Base-by-base conservation (phyloP, 495 filamentous ascomycete genomes). In the Penicillium crystallinum region DNA sequence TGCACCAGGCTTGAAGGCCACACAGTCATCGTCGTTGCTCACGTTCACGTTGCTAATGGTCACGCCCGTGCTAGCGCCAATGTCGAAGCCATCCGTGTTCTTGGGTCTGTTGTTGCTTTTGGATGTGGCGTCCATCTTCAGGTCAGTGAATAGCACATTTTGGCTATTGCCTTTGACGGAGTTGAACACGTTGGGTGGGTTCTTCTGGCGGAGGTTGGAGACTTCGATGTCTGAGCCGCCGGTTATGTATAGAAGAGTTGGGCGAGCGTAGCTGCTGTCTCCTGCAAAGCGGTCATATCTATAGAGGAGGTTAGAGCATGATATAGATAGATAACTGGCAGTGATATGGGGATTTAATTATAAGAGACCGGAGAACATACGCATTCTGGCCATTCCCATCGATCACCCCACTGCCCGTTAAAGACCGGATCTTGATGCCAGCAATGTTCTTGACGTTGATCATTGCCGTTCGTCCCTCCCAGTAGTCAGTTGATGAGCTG, bases 331-430 rank as follows among this genome's bases (percentile, higher is more conserved):
- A 31, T 21, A 6, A 2, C 6, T 2, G 8, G n/a, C n/a, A n/a
- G n/a, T n/a, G n/a, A n/a, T n/a, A n/a, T n/a, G n/a, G n/a, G n/a
- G n/a, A n/a, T n/a, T n/a, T n/a, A n/a, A n/a, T n/a, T n/a, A n/a
- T n/a, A 14, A n/a, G 15, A 10, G 14, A 35, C 11, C 9, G 15
- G 9, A 46, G 21, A n/a, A 29, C 56, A 40, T 59, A 68, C 47
- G 70, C 61, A 22, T 68, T 57, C 50, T 77, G 74, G 6, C 74
- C 74, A 58, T 76, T 75, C 1, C 74, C 74, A 54, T 77, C 72
- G 42, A 77, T 69, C 0, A 76, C 58, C 9, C 74, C 74, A 0
- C 36, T 47, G 3, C 74, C 74, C 0, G 73, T 71, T 5, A 70
- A 7, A 9, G 72, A 75, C 3, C 61, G 60, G 9, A 75, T 59